Conservation (phyloP, 2,329 filamentous ascomycete species). For the Chaetoscypha palmicola region DNA sequence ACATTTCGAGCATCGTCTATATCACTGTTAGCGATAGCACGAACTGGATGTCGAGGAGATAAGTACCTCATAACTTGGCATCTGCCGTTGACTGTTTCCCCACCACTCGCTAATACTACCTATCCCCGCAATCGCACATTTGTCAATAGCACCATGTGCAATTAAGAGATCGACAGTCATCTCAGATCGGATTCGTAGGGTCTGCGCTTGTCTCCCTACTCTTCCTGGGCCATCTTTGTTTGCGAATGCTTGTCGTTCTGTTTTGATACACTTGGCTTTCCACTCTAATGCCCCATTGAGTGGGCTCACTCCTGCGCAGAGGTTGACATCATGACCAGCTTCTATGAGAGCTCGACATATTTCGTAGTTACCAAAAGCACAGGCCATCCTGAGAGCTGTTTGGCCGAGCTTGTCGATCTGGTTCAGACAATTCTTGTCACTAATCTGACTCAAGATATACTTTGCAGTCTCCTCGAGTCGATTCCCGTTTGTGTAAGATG, state of each 20-base stretch:
- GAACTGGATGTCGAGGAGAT: background rate
- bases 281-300: background rate
- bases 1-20: background rate
- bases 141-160: background rate
- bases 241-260: background rate
- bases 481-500: background rate
- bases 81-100: background rate
- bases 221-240: background rate
- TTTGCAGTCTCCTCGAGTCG: background rate
- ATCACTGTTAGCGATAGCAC: no score
- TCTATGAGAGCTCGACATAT: background rate
- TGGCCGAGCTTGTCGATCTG: slow-evolving; percentile 1
- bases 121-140: background rate
- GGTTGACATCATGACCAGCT: slow-evolving; percentile 1
- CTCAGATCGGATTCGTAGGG: background rate
- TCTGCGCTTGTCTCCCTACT: background rate
- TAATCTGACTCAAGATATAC: background rate
- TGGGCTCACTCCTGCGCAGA: background rate
- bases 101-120: background rate
- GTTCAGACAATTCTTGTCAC: background rate
- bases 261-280: background rate
- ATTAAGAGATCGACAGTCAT: background rate
- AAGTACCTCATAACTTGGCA: background rate
- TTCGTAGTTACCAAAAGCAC: slow-evolving; percentile 2
- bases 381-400: slow-evolving; percentile 1